Percentiles rank a stretch among this genome's conserved stretches.
phyloP scores from a whole-genome alignment of 139 green algal species.

The Chlorella ohadii region DNA sequence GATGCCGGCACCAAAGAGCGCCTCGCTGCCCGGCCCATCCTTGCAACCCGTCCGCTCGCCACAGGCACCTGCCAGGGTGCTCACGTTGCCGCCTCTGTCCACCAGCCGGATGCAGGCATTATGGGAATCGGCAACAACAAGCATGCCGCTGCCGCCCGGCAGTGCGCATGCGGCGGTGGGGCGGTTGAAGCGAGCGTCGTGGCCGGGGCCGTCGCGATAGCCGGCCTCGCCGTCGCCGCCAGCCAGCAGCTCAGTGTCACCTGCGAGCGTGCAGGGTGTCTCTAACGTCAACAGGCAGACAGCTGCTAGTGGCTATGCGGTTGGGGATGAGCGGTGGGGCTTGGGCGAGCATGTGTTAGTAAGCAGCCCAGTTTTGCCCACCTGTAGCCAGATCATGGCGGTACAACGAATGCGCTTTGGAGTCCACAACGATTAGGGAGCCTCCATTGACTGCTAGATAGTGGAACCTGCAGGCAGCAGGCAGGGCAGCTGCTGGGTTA shows the following conservation, averaged over 20 bases:
- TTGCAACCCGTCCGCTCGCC: background rate
- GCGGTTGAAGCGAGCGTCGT: background rate
- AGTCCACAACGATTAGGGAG: too few species aligned
- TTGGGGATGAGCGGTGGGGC: too few species aligned
- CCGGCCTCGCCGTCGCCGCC: background rate
- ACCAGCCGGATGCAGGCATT: conserved; percentile 13
- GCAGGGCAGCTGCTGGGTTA: too few species aligned
- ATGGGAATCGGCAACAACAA: background rate
- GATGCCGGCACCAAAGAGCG: background rate
- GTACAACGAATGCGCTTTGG: too few species aligned
- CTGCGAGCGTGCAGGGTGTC: too few species aligned
- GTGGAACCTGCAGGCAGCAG: too few species aligned
- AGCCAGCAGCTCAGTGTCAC: background rate
- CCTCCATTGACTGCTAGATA: too few species aligned
- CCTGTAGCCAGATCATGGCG: too few species aligned
- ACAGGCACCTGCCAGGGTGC: background rate
- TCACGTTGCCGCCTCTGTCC: background rate
- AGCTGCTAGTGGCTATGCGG: too few species aligned
- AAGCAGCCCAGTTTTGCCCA: too few species aligned
- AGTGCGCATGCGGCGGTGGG: background rate
- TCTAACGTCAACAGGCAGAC: too few species aligned
- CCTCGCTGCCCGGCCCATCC: background rate
- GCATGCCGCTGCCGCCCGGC: background rate
- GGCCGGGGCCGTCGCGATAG: background rate
- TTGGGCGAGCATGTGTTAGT: too few species aligned